Conservation (phyloP, 495 filamentous ascomycete species). For the Daldinia vernicosa region DNA sequence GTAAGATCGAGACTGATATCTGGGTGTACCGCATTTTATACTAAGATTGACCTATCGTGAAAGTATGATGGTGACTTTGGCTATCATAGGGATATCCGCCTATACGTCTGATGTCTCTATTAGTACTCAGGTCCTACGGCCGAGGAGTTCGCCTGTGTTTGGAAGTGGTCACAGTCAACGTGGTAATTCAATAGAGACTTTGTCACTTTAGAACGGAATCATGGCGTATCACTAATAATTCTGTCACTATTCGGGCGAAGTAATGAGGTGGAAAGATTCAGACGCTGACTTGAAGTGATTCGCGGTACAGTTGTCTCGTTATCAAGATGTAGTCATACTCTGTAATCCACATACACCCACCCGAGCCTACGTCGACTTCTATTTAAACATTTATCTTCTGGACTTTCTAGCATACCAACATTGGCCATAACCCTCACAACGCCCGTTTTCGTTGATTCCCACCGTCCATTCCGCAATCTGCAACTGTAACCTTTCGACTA, state of each 20-base stretch:
- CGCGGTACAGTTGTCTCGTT: background rate
- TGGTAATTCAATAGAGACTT: no score
- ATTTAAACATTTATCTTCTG: background rate
- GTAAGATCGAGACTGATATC: no score
- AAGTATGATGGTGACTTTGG: no score
- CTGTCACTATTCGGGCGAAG: background rate
- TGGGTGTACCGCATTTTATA: no score
- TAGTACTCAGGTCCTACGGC: no score
- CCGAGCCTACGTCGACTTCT: background rate
- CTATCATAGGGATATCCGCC: no score
- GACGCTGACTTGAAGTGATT: background rate
- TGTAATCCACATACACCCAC: background rate
- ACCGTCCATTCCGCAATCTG: background rate
- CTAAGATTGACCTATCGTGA: no score
- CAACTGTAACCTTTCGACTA: background rate
- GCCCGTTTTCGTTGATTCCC: background rate
- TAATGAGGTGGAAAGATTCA: background rate
- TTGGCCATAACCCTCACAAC: background rate
- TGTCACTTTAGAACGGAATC: background rate
- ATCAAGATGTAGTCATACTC: background rate
- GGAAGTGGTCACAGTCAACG: no score
- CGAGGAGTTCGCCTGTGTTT: no score
- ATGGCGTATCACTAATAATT: background rate
- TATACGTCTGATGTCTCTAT: no score
- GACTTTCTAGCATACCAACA: background rate